Conservation (phyloP, 805 yeast genomes). For the Suhomyces vadensis region DNA sequence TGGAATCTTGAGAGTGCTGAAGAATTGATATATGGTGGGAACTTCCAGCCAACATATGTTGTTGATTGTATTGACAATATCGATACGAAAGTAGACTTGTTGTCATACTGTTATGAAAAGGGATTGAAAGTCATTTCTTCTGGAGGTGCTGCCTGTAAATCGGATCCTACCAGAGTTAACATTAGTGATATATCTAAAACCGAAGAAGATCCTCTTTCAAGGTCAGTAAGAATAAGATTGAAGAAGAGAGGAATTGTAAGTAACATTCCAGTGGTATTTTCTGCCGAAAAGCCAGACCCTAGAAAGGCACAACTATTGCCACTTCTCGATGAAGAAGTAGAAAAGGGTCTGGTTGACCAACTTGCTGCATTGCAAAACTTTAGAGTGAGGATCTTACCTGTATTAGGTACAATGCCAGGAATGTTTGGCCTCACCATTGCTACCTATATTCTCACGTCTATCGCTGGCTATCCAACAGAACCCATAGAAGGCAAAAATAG, state of each 20-base stretch:
- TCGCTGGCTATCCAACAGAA: conserved; percentile 88
- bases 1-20: conserved; percentile 73
- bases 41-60: conserved; percentile 67
- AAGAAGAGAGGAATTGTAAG: conserved; percentile 73
- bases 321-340: conserved; percentile 75
- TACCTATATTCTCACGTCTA: conserved; percentile 72
- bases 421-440: conserved; percentile 92
- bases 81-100: conserved; percentile 91
- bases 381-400: conserved; percentile 93
- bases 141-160: conserved; percentile 97
- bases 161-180: conserved; percentile 90
- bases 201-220: conserved; percentile 90
- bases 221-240: conserved; percentile 81
- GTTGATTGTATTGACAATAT: conserved; percentile 97
- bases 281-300: conserved; percentile 96
- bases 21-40: conserved; percentile 51
- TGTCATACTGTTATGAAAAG: conserved; percentile 66
- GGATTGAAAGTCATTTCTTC: conserved; percentile 76
- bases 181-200: conserved; percentile 87
- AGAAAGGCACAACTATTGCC: conserved; percentile 87
- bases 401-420: conserved; percentile 95
- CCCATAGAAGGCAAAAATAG: conserved; percentile 90
- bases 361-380: conserved; percentile 84
- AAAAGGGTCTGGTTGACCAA: conserved; percentile 82
- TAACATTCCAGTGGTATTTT: conserved; percentile 84